These are phyloP conservation scores for Coemansia sp. DNA, from an alignment of 192 early-diverging fungal species.

Conservation along the genomic window DNA sequence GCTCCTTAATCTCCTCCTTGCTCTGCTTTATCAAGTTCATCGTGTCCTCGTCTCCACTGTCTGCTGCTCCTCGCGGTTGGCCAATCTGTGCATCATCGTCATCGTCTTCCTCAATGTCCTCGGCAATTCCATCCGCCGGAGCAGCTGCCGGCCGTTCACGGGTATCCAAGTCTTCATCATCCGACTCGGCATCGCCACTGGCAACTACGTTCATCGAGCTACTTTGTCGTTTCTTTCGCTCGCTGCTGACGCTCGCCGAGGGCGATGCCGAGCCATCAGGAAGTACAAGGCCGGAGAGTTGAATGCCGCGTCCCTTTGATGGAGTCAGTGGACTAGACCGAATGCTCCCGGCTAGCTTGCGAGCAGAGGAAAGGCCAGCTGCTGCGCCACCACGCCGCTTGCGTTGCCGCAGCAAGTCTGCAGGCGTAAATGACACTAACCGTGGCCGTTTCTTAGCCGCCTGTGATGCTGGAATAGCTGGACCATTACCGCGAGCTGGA, in stretches of 20 bases:
- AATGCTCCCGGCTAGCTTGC: constrained; percentile 17
- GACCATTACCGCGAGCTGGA: background rate
- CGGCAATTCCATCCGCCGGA: background rate
- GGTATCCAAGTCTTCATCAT: background rate
- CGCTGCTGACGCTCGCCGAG: background rate
- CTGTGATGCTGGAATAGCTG: background rate
- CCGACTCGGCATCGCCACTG: background rate
- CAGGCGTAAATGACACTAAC: constrained; percentile 29
- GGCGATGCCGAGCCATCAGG: constrained; percentile 6
- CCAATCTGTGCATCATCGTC: background rate
- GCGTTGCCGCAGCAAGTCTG: constrained; percentile 30
- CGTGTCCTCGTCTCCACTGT: constrained; percentile 5
- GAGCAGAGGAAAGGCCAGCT: constrained; percentile 10
- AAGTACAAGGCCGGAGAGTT: background rate
- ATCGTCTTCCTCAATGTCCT: constrained; percentile 16
- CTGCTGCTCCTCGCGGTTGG: background rate
- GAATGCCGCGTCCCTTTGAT: constrained; percentile 11
- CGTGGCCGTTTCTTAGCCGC: constrained; percentile 36
- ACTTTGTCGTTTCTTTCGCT: constrained; percentile 4
- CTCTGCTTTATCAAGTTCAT: constrained; percentile 40
- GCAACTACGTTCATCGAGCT: background rate
- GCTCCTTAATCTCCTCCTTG: constrained; percentile 43
- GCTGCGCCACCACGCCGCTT: constrained; percentile 31
- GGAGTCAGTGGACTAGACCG: constrained; percentile 24
- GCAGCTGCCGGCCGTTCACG: background rate